A percentile compares a stretch with the other conserved stretches of the same genome.
Evolutionary conservation across 345 rosid genomes (phyloP).

Genomic region (Turnera subulata): DNA sequence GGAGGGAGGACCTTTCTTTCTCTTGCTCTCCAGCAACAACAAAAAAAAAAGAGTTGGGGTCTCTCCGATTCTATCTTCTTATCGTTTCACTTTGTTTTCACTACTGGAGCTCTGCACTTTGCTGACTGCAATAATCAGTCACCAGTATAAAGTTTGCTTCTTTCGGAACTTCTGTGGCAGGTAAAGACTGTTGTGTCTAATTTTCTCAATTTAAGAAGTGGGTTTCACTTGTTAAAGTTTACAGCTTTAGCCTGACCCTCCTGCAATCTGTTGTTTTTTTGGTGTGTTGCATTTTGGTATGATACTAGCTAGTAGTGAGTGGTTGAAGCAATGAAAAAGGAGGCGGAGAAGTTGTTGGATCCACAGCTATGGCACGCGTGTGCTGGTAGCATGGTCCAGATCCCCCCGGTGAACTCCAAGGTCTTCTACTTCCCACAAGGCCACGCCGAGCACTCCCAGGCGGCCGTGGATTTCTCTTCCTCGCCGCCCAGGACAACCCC

Average conservation of each 20-base stretch:
- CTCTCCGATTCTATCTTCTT: too few species aligned
- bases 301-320: not conserved
- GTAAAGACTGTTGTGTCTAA: not conserved
- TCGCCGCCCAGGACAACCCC: slow-evolving; percentile 2
- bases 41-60: too few species aligned
- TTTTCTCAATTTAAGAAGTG: not conserved
- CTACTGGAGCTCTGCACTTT: too few species aligned
- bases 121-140: too few species aligned
- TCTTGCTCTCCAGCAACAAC: not conserved
- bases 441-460: slow-evolving; percentile 26
- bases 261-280: not conserved
- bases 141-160: too few species aligned
- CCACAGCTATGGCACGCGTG: slow-evolving; percentile 33
- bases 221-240: not conserved
- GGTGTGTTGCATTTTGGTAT: not conserved
- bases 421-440: slow-evolving; percentile 31
- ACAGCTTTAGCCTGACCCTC: not conserved
- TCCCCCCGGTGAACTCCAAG: slow-evolving; percentile 20
- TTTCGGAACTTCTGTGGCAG: not conserved
- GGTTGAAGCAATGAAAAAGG: slow-evolving; percentile 32
- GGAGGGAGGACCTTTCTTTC: too few species aligned
- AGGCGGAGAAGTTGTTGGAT: slow-evolving; percentile 19
- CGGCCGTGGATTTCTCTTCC: slow-evolving; percentile 17
- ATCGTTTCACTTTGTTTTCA: not conserved
- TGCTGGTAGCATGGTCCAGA: slow-evolving; percentile 27